Evolutionary conservation across 2,329 filamentous ascomycete species (phyloP).

Genomic region (Fusarium sp.): DNA sequence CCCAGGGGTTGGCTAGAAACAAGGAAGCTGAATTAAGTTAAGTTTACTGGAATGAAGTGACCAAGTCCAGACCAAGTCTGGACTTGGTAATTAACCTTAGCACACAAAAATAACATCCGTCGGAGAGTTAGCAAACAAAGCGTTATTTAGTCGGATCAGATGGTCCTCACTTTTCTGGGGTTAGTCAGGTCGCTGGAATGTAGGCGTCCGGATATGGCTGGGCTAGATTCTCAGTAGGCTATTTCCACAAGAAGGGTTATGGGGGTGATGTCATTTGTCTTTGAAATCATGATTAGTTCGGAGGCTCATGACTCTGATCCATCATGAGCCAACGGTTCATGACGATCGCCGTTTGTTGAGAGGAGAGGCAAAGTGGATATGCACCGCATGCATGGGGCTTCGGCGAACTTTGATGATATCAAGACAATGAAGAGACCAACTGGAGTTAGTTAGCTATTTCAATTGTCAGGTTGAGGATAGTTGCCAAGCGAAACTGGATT

Average conservation of each 20-base stretch:
- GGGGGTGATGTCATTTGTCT: neutral
- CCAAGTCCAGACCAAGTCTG: neutral
- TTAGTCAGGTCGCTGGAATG: slow-evolving; percentile 14
- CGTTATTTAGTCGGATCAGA: neutral
- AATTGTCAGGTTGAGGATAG: neutral
- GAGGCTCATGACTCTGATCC: neutral
- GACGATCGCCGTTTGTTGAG: neutral
- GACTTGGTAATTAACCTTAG: neutral
- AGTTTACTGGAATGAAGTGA: neutral
- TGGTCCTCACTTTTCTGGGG: neutral
- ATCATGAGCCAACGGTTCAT: neutral
- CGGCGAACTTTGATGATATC: neutral
- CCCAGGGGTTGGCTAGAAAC: too few relatives aligned
- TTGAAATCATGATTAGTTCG: accelerated
- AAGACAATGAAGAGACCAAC: neutral
- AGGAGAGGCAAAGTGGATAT: neutral
- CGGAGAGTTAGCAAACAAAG: neutral
- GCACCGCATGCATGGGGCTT: neutral
- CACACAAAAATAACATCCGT: neutral
- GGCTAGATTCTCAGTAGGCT: neutral
- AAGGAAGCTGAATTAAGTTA: too few relatives aligned
- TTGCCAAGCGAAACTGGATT: neutral
- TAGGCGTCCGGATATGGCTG: slow-evolving; percentile 22
- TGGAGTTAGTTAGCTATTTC: too few relatives aligned
- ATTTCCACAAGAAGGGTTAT: neutral